Conservation (phyloP, 176 grass and related monocot genomes). For the Oryza meridionalis region DNA sequence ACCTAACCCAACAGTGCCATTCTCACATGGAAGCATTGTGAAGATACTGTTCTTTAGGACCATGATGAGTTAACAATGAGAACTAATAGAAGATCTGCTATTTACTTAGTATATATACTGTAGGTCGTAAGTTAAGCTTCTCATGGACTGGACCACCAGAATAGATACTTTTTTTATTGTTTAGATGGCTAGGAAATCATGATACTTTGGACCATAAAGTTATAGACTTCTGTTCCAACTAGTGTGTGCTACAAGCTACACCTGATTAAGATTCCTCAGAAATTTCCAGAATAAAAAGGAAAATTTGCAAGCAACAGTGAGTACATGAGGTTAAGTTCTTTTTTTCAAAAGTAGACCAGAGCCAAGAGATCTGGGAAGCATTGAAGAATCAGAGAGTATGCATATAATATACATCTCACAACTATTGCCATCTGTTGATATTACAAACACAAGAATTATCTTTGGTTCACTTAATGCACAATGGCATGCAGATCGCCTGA, state of each 20-base stretch:
- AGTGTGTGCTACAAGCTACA: constrained; percentile 30
- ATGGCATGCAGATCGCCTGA: background rate
- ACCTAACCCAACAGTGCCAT: constrained; percentile 42
- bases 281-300: constrained; percentile 13
- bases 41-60: constrained; percentile 55
- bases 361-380: constrained; percentile 1
- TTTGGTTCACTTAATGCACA: background rate
- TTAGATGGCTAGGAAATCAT: constrained; percentile 38
- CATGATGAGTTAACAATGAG: constrained; percentile 18
- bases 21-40: constrained; percentile 51
- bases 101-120: constrained; percentile 44
- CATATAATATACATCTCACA: constrained; percentile 18
- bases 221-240: background rate
- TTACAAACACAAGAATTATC: constrained; percentile 2
- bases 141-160: constrained; percentile 44
- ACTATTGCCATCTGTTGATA: background rate
- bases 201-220: constrained; percentile 38
- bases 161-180: constrained; percentile 38
- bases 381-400: constrained; percentile 18
- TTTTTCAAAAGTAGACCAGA: constrained; percentile 4
- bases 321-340: constrained; percentile 1
- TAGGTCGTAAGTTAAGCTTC: constrained; percentile 12
- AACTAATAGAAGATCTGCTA: constrained; percentile 25
- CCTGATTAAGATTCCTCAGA: constrained; percentile 29
- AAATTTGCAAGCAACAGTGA: constrained; percentile 8